Evolutionary conservation across 106 monocot genomes (phyloP), one percentile per base, ranked within the genome.

Genomic region (Dendrobium nobile): DNA sequence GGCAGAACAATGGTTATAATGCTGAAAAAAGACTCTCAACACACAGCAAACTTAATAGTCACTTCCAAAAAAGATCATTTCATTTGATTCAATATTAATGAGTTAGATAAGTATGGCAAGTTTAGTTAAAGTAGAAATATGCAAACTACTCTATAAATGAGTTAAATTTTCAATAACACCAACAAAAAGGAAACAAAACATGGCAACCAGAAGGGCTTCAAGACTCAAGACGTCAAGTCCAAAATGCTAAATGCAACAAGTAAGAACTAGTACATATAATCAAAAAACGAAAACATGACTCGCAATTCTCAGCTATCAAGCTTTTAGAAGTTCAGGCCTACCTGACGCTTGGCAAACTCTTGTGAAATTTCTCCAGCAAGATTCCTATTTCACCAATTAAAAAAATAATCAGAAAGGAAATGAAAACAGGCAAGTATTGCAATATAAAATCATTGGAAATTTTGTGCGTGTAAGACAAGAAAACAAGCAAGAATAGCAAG

Each of bases 301-400:
- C 76, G 6, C 26, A 76, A 48, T 48, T 26, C 76, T 26, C 22
- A 76, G 48, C 48, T 44, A 43, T 44, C n/a, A 51, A 13, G 51
- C 5, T 65, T n/a, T 43, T 8, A 78, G 61, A 51, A 11, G 44
- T 6, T 75, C 27, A 75, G 77, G 13, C 85, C 68, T 70, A 95
- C 95, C 98, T 99, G 95, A 19, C 91, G 89, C 48, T 88, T 99
- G 73, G 89, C 84, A 77, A 91, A 92, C 82, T 99, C 98, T 77
- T 99, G 88, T 65, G 95, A 81, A 79, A 99, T 95, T 95, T 99
- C 98, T 82, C 98, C 98, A 80, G 95, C 95, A 82, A 99, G 88
- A 76, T 99, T 95, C 87, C 98, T 99, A 78, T 40, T 37, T 77
- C 19, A 82, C 2, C 9, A 80, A 84, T 45, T 65, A 13, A 24